Conservation (phyloP, 176 grass and related monocot species). For the Chloris gayana region DNA sequence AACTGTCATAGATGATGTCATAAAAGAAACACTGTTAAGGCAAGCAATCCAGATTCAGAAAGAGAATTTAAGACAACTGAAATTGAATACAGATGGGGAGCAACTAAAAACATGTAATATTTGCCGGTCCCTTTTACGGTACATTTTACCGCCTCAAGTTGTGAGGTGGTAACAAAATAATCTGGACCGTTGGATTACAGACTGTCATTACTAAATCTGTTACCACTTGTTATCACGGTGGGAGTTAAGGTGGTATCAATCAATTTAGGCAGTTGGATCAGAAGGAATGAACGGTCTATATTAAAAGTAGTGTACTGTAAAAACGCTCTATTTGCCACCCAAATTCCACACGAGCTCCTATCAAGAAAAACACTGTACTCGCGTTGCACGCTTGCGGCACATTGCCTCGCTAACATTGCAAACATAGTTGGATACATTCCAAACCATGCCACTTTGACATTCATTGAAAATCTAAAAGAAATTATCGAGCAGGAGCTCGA, state of each 20-base stretch:
- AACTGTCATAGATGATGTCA: constrained; percentile 56
- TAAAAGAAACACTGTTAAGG: constrained; percentile 33
- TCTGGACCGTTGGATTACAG: no score
- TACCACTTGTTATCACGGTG: no score
- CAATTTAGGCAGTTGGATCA: no score
- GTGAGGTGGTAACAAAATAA: no score
- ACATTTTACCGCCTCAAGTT: no score
- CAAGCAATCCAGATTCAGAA: constrained; percentile 8
- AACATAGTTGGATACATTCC: background rate
- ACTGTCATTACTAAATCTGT: no score
- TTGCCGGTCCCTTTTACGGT: no score
- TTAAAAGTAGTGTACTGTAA: no score
- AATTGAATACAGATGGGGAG: background rate
- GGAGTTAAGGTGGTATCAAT: no score
- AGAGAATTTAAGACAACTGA: constrained; percentile 3
- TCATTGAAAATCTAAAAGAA: background rate
- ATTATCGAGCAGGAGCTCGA: constrained; percentile 2
- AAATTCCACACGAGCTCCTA: background rate
- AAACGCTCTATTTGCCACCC: background rate
- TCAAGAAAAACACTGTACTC: background rate
- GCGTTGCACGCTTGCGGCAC: background rate
- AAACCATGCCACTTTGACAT: background rate
- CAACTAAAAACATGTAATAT: background rate
- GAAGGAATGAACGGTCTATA: no score
- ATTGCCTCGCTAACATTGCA: background rate